Conservation (phyloP, 129 eudicot genomes). For the Cynara cardunculus region DNA sequence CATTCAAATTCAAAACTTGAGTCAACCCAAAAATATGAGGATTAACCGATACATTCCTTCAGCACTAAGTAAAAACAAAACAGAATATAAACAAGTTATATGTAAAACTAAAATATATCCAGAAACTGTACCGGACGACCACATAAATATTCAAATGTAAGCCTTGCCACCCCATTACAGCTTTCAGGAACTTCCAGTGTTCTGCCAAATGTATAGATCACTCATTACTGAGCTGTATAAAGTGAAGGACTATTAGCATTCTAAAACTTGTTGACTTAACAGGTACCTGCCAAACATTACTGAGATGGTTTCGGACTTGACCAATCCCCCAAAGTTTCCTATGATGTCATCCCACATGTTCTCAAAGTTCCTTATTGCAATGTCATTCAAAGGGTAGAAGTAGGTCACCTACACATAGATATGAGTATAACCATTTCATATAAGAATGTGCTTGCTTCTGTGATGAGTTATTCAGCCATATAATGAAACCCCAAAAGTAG, state of each 20-base stretch:
- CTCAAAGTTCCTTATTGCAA: conserved; percentile 46
- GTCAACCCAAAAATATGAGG: neutral
- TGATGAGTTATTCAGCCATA: no score
- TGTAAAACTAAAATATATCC: neutral
- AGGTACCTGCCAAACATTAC: conserved; percentile 98
- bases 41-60: neutral
- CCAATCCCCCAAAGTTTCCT: conserved; percentile 43
- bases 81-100: neutral
- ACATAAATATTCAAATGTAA: conserved; percentile 79
- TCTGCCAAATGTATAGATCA: conserved; percentile 41
- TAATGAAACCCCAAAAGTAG: neutral
- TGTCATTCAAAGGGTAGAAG: conserved; percentile 63
- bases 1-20: neutral
- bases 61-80: neutral
- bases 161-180: conserved; percentile 89
- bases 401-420: conserved; percentile 57
- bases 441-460: neutral
- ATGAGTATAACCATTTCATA: neutral
- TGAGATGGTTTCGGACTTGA: conserved; percentile 51
- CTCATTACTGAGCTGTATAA: neutral
- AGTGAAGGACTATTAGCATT: conserved; percentile 8
- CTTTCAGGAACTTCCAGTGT: conserved; percentile 76
- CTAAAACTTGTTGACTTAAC: conserved; percentile 9
- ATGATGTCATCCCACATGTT: conserved; percentile 56
- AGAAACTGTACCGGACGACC: conserved; percentile 74